Conservation (phyloP, 129 eudicot genomes). For the Tanacetum coccineum region DNA sequence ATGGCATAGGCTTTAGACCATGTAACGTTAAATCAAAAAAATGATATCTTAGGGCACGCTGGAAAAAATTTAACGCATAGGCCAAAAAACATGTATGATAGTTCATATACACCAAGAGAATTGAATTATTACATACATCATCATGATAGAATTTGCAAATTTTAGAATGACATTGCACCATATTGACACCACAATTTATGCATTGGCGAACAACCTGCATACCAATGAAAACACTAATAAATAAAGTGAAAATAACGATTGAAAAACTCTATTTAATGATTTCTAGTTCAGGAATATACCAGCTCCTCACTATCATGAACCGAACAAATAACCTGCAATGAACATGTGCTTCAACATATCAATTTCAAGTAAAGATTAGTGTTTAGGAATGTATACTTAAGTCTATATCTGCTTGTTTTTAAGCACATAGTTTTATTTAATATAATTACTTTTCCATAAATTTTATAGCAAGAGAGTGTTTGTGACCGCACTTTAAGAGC, state of each 20-base stretch:
- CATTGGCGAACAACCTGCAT: conserved; percentile 74
- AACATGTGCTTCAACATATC: background rate
- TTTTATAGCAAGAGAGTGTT: too few relatives aligned
- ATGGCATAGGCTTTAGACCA: too few relatives aligned
- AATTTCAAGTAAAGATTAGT: conserved; percentile 9
- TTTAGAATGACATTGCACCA: conserved; percentile 88
- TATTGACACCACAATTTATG: conserved; percentile 89
- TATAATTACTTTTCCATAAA: too few relatives aligned
- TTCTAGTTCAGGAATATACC: conserved; percentile 38
- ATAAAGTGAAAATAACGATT: conserved; percentile 14
- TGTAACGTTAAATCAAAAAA: too few relatives aligned
- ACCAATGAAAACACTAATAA: conserved; percentile 2
- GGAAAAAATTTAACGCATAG: too few relatives aligned
- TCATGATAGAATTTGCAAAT: conserved; percentile 96
- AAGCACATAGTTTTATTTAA: too few relatives aligned
- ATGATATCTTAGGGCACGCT: too few relatives aligned
- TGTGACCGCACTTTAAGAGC: too few relatives aligned
- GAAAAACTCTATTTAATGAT: conserved; percentile 10
- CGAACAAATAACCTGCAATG: conserved; percentile 78
- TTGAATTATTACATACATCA: conserved; percentile 47
- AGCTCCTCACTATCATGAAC: conserved; percentile 97
- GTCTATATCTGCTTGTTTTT: too few relatives aligned
- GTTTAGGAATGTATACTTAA: too few relatives aligned
- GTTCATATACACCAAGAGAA: too few relatives aligned
- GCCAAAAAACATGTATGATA: too few relatives aligned